Evolutionary conservation across 2,329 filamentous ascomycete genomes (phyloP).

Genomic region (Emmonsia crescens): DNA sequence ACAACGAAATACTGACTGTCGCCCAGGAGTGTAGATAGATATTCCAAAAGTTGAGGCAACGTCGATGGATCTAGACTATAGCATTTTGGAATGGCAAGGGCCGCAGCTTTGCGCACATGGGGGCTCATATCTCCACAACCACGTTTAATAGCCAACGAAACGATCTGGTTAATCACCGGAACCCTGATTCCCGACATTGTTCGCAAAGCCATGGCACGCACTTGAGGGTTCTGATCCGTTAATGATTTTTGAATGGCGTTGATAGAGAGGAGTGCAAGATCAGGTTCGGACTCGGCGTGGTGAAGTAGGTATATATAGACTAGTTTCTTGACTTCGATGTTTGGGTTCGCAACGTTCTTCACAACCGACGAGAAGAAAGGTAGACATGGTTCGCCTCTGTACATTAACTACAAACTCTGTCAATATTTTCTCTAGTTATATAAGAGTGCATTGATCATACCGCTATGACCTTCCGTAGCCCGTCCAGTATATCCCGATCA

Average conservation of each 20-base stretch:
- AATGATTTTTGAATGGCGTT: slow-evolving; percentile 98
- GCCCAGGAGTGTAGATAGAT: slow-evolving; percentile 64
- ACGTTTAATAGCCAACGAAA: slow-evolving; percentile 89
- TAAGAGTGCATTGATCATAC: slow-evolving; percentile 38
- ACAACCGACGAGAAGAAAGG: slow-evolving; percentile 96
- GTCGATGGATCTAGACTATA: slow-evolving; percentile 82
- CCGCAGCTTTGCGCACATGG: slow-evolving; percentile 82
- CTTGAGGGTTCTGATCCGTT: slow-evolving; percentile 80
- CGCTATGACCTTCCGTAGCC: slow-evolving; percentile 75
- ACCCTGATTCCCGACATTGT: slow-evolving; percentile 98
- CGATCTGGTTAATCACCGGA: slow-evolving; percentile 94
- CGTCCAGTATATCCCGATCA: slow-evolving; percentile 87
- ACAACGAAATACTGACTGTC: slow-evolving; percentile 97
- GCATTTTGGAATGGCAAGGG: slow-evolving; percentile 90
- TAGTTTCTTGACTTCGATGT: slow-evolving; percentile 91
- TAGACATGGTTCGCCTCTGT: slow-evolving; percentile 74
- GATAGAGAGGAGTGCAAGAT: slow-evolving; percentile 89
- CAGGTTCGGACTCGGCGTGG: slow-evolving; percentile 91
- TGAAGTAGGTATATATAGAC: slow-evolving; percentile 97
- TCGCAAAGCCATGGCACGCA: slow-evolving; percentile 81
- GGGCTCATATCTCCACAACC: slow-evolving; percentile 90
- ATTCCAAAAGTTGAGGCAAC: slow-evolving; percentile 72
- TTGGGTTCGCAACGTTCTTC: slow-evolving; percentile 92
- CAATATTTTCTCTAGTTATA: slow-evolving; percentile 1
- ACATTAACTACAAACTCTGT: slow-evolving; percentile 65